phyloP scores from a whole-genome alignment of 148 eudicot genomes.

The Spergularia bocconei region DNA sequence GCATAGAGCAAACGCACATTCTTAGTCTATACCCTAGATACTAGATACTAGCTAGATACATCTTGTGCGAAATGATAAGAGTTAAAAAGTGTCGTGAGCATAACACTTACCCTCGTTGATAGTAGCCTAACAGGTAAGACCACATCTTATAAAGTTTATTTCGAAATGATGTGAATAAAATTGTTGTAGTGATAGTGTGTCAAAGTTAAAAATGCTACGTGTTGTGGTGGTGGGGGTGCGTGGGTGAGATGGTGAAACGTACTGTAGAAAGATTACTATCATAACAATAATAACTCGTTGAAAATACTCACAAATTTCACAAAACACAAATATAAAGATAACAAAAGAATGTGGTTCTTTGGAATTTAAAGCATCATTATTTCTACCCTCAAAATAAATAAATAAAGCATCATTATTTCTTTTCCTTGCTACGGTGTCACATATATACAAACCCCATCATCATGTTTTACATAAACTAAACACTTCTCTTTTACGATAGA shows the following conservation, averaged over 20 bases:
- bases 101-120: too few species aligned
- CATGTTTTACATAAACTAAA: neutral
- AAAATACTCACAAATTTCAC: too few species aligned
- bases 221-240: conserved; percentile 15
- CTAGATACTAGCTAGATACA: too few species aligned
- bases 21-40: too few species aligned
- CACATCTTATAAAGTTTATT: too few species aligned
- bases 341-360: conserved; percentile 12
- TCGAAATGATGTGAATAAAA: neutral
- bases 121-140: too few species aligned
- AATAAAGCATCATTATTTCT: neutral
- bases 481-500: too few species aligned
- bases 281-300: neutral
- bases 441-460: neutral
- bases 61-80: too few species aligned
- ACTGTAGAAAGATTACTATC: conserved; percentile 5
- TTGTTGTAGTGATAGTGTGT: neutral
- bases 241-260: conserved; percentile 3
- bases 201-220: conserved; percentile 15
- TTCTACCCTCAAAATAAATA: too few species aligned
- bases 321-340: too few species aligned
- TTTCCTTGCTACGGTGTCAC: neutral
- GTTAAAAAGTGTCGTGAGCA: too few species aligned
- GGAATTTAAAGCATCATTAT: neutral
- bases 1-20: too few species aligned